These are phyloP conservation scores for Leishmania arabica DNA, from an alignment of 208 protist species.

Conservation along the genomic window DNA sequence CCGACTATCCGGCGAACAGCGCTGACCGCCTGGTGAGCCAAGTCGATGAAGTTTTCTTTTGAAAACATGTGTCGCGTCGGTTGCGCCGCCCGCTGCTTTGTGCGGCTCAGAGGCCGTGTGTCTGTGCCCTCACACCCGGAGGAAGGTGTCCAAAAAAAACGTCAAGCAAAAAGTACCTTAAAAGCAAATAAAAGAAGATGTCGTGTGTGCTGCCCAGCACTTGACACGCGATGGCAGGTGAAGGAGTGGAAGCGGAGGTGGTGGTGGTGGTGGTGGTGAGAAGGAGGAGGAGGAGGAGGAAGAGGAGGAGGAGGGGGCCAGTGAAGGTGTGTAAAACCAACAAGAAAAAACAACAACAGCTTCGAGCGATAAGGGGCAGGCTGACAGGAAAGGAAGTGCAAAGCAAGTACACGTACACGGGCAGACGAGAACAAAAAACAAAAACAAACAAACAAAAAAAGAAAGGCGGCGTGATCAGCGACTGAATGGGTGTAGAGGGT, in stretches of 20 bases:
- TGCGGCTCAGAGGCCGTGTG: neutral
- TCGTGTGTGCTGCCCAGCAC: neutral
- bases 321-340: neutral
- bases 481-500: neutral
- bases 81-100: neutral
- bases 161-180: neutral
- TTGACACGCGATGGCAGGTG: neutral
- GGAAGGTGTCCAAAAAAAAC: neutral
- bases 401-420: neutral
- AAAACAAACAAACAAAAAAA: neutral
- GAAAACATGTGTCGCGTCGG: conserved; percentile 43
- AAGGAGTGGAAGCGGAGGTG: neutral
- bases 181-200: neutral
- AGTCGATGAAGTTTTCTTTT: conserved; percentile 52
- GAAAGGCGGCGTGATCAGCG: neutral
- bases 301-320: neutral
- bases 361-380: neutral
- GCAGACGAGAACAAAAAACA: neutral
- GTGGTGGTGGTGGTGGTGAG: neutral
- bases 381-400: neutral
- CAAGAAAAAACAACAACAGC: no score
- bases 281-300: no score
- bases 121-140: neutral
- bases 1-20: conserved; percentile 61
- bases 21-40: conserved; percentile 68